Evolutionary conservation across 2,329 filamentous ascomycete genomes (phyloP), one percentile per base, ranked within the genome.

Genomic region (Trichoderma citrinoviride): DNA sequence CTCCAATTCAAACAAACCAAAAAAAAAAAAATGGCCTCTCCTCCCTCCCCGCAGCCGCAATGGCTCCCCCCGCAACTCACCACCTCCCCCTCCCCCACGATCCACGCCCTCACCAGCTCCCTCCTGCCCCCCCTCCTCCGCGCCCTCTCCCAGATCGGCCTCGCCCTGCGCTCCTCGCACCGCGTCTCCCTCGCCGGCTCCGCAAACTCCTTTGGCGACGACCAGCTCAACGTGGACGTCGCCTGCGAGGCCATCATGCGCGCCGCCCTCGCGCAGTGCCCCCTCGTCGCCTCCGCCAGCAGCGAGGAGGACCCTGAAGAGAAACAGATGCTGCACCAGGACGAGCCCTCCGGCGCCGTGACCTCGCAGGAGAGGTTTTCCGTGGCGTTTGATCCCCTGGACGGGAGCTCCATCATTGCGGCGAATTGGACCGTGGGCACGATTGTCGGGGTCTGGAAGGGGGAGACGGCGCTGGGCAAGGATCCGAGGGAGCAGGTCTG

Each of bases 301-400:
- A 86, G 85, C 72, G 86, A 88, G 71, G 86, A 88, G 70, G 85
- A 87, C 58, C 85, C 85, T 0, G 71, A 84, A 0, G 85, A 87
- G 73, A 73, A 73, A 65, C 23, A 73, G 41, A 68, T 76, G 60
- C 12, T 37, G 33, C 60, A 54, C 6, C 25, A n/a, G 19, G 49
- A 23, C n/a, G 46, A 67, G 43, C 66, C 71, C 64, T 57, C 40
- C 47, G 44, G 15, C 29, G 55, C 14, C 2, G 44, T n/a, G 29
- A 49, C 52, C 7, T 23, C 49, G 1, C 27, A 63, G 1, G 23
- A 65, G 3, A 37, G 60, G 7, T 88, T 88, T 73, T 82, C 85
- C 0, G 74, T 87, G 8, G 85, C 85, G 0, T 89, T 88, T 68
- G 86, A 89, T 68, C 86, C 86, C 0, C 80, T 89, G 0, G 86